Percentiles rank a stretch among this genome's conserved stretches.
phyloP scores from a whole-genome alignment of 1,284 basidiomycete genomes.

The Malassezia restricta region DNA sequence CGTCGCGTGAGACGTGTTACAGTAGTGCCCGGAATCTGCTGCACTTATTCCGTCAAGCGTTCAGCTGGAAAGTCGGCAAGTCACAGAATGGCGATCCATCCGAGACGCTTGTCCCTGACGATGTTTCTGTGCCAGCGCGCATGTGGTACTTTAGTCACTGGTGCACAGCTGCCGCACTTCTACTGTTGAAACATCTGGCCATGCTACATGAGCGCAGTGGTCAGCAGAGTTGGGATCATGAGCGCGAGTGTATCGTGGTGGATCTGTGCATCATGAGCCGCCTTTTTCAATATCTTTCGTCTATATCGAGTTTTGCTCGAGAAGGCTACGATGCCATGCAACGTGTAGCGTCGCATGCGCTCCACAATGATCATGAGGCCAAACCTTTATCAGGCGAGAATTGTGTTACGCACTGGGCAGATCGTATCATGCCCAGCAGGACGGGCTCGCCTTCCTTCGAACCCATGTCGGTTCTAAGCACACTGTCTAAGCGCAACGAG shows the following conservation, averaged over 20 bases:
- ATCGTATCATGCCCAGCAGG: conserved; percentile 1
- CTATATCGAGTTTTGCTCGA: conserved; percentile 23
- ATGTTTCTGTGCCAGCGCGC: conserved; percentile 17
- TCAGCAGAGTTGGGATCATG: conserved; percentile 23
- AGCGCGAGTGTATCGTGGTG: conserved; percentile 28
- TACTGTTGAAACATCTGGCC: conserved; percentile 32
- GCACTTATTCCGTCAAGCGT: conserved; percentile 29
- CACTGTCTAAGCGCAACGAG: neutral
- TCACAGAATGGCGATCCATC: conserved; percentile 8
- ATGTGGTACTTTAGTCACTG: conserved; percentile 35
- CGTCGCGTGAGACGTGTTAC: conserved; percentile 34
- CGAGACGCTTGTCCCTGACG: conserved; percentile 21
- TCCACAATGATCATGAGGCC: neutral
- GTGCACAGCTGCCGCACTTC: conserved; percentile 26
- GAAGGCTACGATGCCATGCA: conserved; percentile 28
- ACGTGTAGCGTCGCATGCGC: conserved; percentile 12
- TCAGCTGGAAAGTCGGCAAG: conserved; percentile 29
- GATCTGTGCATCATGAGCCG: conserved; percentile 31
- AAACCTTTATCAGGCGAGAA: neutral
- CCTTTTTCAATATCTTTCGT: conserved; percentile 29
- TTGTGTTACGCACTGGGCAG: conserved; percentile 12
- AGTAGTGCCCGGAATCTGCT: conserved; percentile 24
- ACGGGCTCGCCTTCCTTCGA: neutral
- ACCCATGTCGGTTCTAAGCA: conserved; percentile 9
- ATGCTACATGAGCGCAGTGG: conserved; percentile 31